phyloP scores from a whole-genome alignment of 2,329 filamentous ascomycete genomes.

The Penicillium paneum region DNA sequence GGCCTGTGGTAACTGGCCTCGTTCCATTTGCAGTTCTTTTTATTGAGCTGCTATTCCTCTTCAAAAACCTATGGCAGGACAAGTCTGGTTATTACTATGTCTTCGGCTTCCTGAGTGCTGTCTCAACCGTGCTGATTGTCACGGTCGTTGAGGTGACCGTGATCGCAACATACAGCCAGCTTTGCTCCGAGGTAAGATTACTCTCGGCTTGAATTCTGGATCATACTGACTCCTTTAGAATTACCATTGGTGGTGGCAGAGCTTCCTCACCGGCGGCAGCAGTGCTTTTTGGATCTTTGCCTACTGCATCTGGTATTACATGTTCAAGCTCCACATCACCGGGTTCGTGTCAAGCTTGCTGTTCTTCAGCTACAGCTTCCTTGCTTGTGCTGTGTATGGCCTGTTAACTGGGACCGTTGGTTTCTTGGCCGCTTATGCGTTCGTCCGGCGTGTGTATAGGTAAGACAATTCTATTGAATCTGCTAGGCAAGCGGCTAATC shows the following conservation, averaged over 20 bases:
- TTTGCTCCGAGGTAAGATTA: slow-evolving; percentile 67
- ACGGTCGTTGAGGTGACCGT: slow-evolving; percentile 81
- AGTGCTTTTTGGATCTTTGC: slow-evolving; percentile 77
- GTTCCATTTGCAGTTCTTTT: slow-evolving; percentile 85
- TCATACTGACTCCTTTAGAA: slow-evolving; percentile 49
- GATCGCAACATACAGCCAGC: slow-evolving; percentile 75
- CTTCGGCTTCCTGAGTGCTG: slow-evolving; percentile 77
- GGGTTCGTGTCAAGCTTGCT: slow-evolving; percentile 75
- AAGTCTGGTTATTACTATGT: slow-evolving; percentile 92
- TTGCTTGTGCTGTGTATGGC: slow-evolving; percentile 78
- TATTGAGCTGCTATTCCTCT: slow-evolving; percentile 81
- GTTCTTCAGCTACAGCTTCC: slow-evolving; percentile 81
- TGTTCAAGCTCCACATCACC: slow-evolving; percentile 73
- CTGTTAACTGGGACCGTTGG: slow-evolving; percentile 79
- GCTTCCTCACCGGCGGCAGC: slow-evolving; percentile 73
- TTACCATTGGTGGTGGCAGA: slow-evolving; percentile 91
- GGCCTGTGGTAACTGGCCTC: slow-evolving; percentile 69
- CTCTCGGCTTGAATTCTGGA: not conserved
- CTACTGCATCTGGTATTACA: slow-evolving; percentile 82
- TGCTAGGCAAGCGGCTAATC: not conserved
- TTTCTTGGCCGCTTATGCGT: slow-evolving; percentile 78
- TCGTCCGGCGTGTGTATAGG: slow-evolving; percentile 80
- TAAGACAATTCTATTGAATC: slow-evolving; percentile 43
- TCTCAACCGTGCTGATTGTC: slow-evolving; percentile 67
- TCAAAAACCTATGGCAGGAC: slow-evolving; percentile 84